Percentiles rank a stretch among this genome's conserved stretches.
phyloP scores from a whole-genome alignment of 23 red algal genomes.

The Cyanidium caldarium region DNA sequence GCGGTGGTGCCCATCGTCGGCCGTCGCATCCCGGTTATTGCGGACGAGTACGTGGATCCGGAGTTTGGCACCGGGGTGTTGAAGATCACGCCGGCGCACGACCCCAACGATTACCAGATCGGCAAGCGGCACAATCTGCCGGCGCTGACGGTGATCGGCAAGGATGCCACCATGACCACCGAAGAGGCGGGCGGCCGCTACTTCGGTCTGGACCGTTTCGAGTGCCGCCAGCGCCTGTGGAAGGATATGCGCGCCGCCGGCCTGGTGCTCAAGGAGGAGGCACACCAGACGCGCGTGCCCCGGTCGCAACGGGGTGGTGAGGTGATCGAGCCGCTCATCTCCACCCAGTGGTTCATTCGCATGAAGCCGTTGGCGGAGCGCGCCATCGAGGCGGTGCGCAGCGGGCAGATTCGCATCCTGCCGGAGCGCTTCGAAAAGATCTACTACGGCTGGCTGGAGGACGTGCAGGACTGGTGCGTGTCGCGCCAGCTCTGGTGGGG shows the following conservation, averaged over 20 bases:
- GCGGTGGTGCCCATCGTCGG: slow-evolving; percentile 50
- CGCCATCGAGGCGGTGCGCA: slow-evolving; percentile 39
- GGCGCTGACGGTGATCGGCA: slow-evolving; percentile 72
- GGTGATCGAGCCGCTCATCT: slow-evolving; percentile 79
- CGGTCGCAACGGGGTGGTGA: slow-evolving; percentile 86
- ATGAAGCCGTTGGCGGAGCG: slow-evolving; percentile 49
- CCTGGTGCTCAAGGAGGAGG: slow-evolving; percentile 38
- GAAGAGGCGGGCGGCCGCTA: slow-evolving; percentile 41
- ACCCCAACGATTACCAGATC: slow-evolving; percentile 82
- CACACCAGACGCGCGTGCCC: slow-evolving; percentile 64
- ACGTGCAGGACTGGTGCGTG: slow-evolving; percentile 97
- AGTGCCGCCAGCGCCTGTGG: slow-evolving; percentile 57
- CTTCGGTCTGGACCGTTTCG: slow-evolving; percentile 72
- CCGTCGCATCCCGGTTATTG: slow-evolving; percentile 62
- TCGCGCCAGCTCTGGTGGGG: slow-evolving; percentile 98
- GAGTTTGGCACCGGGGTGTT: slow-evolving; percentile 93
- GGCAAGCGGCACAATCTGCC: slow-evolving; percentile 60
- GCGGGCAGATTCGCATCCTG: slow-evolving; percentile 38
- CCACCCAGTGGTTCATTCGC: slow-evolving; percentile 90
- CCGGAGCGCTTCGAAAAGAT: slow-evolving; percentile 88
- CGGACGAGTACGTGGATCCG: slow-evolving; percentile 78
- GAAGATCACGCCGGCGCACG: slow-evolving; percentile 96
- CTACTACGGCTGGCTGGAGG: slow-evolving; percentile 89
- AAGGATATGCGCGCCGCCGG: slow-evolving; percentile 35
- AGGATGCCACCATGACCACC: slow-evolving; percentile 45